Conservation (phyloP, 495 filamentous ascomycete species). For the Endocarpon pusillum region DNA sequence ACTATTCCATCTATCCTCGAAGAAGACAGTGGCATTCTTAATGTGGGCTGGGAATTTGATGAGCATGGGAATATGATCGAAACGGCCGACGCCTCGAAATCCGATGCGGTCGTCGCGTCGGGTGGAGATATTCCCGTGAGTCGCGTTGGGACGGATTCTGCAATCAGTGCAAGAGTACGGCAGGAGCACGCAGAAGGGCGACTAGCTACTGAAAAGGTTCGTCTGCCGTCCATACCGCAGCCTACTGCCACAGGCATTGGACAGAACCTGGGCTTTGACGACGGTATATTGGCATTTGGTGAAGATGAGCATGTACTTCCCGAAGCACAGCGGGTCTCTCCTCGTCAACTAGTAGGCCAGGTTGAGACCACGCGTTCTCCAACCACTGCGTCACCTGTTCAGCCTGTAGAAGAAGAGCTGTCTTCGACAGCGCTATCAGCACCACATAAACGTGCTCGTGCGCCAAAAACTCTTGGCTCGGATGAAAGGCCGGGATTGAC, state of each 20-base stretch:
- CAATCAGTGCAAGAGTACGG: constrained; percentile 18
- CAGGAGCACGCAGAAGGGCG: constrained; percentile 22
- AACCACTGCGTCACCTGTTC: constrained; percentile 2
- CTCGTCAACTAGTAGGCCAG: constrained; percentile 4
- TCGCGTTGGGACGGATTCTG: constrained; percentile 23
- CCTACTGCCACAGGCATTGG: constrained; percentile 9
- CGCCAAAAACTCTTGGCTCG: constrained; percentile 2
- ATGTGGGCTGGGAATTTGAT: constrained; percentile 49
- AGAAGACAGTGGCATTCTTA: constrained; percentile 35
- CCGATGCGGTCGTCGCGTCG: constrained; percentile 1
- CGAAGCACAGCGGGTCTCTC: constrained; percentile 16
- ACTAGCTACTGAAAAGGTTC: constrained; percentile 10
- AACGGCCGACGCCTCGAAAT: neutral
- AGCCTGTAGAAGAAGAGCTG: constrained; percentile 3
- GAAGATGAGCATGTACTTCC: constrained; percentile 18
- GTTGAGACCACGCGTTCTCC: constrained; percentile 5
- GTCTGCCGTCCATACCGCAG: constrained; percentile 12
- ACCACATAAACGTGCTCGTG: constrained; percentile 7
- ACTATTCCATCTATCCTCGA: constrained; percentile 16
- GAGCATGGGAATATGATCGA: constrained; percentile 41
- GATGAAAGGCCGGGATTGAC: constrained; percentile 32
- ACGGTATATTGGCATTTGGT: constrained; percentile 16
- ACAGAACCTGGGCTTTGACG: constrained; percentile 29
- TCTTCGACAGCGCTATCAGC: no score
- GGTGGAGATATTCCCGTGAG: constrained; percentile 4